Conservation (phyloP, 768 basidiomycete genomes). For the Crepidotus variabilis region DNA sequence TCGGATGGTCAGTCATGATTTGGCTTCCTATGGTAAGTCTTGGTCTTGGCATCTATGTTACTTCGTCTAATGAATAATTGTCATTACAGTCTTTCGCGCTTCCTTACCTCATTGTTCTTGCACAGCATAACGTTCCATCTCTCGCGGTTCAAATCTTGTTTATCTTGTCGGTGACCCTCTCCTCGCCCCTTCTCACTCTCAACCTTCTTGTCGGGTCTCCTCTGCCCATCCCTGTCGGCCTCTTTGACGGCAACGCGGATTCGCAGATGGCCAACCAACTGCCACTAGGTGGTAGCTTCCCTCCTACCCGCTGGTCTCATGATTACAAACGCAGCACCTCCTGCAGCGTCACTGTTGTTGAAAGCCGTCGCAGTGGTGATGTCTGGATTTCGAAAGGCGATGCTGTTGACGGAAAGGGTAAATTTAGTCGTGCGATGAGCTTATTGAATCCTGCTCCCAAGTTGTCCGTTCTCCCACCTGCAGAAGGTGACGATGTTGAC, state of each 20-base stretch:
- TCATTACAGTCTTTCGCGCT: constrained; percentile 49
- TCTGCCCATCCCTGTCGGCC: constrained; percentile 61
- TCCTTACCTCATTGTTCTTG: constrained; percentile 53
- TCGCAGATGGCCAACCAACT: constrained; percentile 34
- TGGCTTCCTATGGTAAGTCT: constrained; percentile 65
- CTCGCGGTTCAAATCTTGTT: constrained; percentile 45
- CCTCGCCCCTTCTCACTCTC: constrained; percentile 62
- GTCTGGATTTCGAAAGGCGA: constrained; percentile 75
- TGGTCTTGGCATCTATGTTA: not conserved
- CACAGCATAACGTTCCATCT: constrained; percentile 34
- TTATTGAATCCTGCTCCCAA: constrained; percentile 62
- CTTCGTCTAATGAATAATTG: not conserved
- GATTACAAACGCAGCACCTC: constrained; percentile 65
- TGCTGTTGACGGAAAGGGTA: constrained; percentile 62
- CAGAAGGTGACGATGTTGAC: constrained; percentile 36
- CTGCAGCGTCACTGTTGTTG: constrained; percentile 62
- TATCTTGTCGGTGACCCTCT: constrained; percentile 60
- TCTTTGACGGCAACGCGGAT: constrained; percentile 52
- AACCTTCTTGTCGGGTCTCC: constrained; percentile 59
- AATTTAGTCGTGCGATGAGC: constrained; percentile 57
- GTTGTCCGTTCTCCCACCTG: constrained; percentile 61
- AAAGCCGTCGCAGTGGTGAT: constrained; percentile 69
- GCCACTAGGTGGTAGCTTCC: constrained; percentile 37
- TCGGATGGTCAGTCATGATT: constrained; percentile 64
- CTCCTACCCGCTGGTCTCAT: constrained; percentile 41